Base-by-base conservation (phyloP, 1,284 basidiomycete genomes). In the Microbotryum violaceum region DNA sequence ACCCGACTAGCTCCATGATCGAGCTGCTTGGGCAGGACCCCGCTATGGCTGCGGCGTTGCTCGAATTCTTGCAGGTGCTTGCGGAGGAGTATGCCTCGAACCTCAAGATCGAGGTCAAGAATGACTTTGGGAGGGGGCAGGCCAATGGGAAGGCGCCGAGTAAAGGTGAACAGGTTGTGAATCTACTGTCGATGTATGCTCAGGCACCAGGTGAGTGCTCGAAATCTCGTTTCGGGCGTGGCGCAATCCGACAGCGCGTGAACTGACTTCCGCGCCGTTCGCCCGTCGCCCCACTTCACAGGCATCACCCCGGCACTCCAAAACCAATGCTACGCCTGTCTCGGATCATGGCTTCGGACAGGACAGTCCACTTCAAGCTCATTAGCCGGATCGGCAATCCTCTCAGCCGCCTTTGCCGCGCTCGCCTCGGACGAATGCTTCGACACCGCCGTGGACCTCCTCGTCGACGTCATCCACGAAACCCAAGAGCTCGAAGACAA, bases 401-500 rank as follows among this genome's bases (percentile, higher is more conserved):
- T 97, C 72, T 77, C 80, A 12, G 86, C 85, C 71, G 82, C 87
- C 18, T 96, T 97, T 73, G 84, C 89, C 63, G 88, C 92, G 4
- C 81, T 98, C 23, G 81, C 81, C 12, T 87, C 87, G 2, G 89
- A 96, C 33, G 82, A 84, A 53, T 82, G 98, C 12, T 98, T 98
- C 73, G 96, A 99, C 72, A 77, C 86, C 2, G 92, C 91, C 0
- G 90, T 94, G 48, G 89, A 97, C 69, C 86, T 90, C 49, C 81
- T 97, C 58, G 94, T 91, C 76, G 92, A 97, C 73, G 78, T 97
- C 68, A 93, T 98, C 63, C 92, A 97, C 76, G 96, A 99, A 75
- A 98, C 96, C 0, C 94, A 97, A 76, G 96, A 99, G 76, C 82
- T 97, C 29, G 86, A 96, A 66, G 94, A 98, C 54, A 94, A 93